Conservation (phyloP, 805 yeast species). For the Zygosaccharomyces pseudorouxii region DNA sequence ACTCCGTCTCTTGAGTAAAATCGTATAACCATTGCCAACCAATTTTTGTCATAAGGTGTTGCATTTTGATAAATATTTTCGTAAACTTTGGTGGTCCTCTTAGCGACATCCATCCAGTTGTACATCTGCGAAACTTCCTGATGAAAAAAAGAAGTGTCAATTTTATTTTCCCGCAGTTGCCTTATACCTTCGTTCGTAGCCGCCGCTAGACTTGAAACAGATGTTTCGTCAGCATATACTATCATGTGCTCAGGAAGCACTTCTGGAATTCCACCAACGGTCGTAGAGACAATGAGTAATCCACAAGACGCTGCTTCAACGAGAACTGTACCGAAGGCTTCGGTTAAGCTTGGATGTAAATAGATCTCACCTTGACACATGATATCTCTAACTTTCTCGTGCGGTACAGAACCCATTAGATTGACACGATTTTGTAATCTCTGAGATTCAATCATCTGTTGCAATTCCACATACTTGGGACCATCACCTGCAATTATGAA, state of each 20-base stretch:
- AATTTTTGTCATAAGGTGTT: constrained; percentile 43
- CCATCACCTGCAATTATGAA: constrained; percentile 96
- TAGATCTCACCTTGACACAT: constrained; percentile 94
- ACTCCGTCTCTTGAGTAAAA: constrained; percentile 54
- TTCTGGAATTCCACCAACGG: constrained; percentile 97
- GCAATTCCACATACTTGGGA: constrained; percentile 87
- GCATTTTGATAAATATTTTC: constrained; percentile 40
- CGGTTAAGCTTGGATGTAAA: constrained; percentile 89
- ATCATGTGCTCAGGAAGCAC: constrained; percentile 93
- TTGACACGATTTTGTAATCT: constrained; percentile 84
- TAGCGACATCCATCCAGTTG: constrained; percentile 87
- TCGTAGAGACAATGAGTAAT: constrained; percentile 84
- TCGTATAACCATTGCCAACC: constrained; percentile 55
- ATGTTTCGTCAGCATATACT: constrained; percentile 74
- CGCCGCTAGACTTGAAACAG: constrained; percentile 73
- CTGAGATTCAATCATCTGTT: constrained; percentile 87
- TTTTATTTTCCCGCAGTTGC: constrained; percentile 48
- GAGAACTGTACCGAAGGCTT: constrained; percentile 94
- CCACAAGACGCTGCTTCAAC: constrained; percentile 99
- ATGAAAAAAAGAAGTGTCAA: constrained; percentile 76
- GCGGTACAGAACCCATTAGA: constrained; percentile 80
- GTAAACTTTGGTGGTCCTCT: constrained; percentile 80
- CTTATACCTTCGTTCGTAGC: constrained; percentile 70
- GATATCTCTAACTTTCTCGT: constrained; percentile 87
- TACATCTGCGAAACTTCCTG: constrained; percentile 74